phyloP scores from a whole-genome alignment of 2,329 filamentous ascomycete genomes.

The Ceratocystis cacaofunesta region DNA sequence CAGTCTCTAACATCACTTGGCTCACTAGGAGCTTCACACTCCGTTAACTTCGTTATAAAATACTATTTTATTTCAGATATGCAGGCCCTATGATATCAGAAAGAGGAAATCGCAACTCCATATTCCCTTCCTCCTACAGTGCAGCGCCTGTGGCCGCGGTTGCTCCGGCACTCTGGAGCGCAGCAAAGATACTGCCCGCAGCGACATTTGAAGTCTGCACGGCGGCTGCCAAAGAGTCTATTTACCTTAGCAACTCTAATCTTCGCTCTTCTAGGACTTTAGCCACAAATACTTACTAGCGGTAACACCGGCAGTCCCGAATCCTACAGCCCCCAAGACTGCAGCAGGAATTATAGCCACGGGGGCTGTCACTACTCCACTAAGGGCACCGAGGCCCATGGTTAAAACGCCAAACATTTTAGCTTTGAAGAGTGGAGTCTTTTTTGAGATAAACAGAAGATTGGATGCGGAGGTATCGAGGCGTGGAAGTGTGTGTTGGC shows the following conservation, averaged over 20 bases:
- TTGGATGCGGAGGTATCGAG: not conserved
- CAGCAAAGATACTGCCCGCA: slow-evolving; percentile 6
- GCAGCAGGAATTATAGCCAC: not conserved
- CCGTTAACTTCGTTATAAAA: too few species aligned
- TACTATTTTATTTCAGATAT: too few species aligned
- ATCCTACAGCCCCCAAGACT: not conserved
- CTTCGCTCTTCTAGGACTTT: not conserved
- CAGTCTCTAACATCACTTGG: too few species aligned
- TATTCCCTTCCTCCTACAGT: not conserved
- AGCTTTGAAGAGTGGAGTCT: not conserved
- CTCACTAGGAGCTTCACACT: too few species aligned
- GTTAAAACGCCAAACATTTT: not conserved
- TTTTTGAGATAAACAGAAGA: not conserved
- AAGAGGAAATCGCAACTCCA: too few species aligned
- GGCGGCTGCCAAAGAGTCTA: not conserved
- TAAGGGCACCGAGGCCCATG: not conserved
- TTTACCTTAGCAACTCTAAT: too few species aligned
- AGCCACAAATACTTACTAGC: not conserved
- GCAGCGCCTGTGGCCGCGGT: not conserved
- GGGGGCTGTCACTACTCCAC: not conserved
- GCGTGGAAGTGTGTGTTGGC: too few species aligned
- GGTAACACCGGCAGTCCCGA: not conserved
- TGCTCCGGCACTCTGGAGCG: slow-evolving; percentile 12
- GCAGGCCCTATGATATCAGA: too few species aligned
- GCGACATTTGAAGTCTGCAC: not conserved